Evolutionary conservation across 805 yeast genomes (phyloP).

Genomic region (Danielozyma ontarioensis): DNA sequence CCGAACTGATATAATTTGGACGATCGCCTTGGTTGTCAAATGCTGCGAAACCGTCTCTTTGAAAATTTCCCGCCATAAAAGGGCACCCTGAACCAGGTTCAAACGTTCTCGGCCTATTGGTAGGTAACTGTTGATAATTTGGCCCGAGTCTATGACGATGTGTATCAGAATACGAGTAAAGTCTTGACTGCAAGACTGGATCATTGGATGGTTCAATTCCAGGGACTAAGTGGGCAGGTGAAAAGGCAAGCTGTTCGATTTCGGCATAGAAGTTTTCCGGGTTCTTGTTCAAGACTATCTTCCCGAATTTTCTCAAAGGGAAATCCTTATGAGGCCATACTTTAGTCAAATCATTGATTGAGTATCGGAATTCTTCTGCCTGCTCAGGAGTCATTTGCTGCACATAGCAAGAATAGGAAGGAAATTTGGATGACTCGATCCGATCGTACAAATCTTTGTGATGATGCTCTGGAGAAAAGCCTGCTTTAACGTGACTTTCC

Average conservation of each 20-base stretch:
- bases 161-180: constrained; percentile 73
- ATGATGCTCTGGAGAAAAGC: constrained; percentile 49
- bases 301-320: constrained; percentile 54
- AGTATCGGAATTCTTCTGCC: constrained; percentile 45
- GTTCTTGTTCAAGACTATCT: constrained; percentile 49
- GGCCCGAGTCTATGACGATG: constrained; percentile 73
- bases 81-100: constrained; percentile 20
- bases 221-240: constrained; percentile 70
- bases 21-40: constrained; percentile 33
- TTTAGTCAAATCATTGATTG: constrained; percentile 51
- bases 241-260: constrained; percentile 56
- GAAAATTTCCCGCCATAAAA: constrained; percentile 21
- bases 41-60: constrained; percentile 17
- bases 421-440: constrained; percentile 45
- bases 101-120: constrained; percentile 40
- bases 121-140: constrained; percentile 64
- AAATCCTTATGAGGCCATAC: constrained; percentile 53
- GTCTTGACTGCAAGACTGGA: constrained; percentile 71
- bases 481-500: constrained; percentile 43
- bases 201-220: constrained; percentile 74
- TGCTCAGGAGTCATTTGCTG: constrained; percentile 58
- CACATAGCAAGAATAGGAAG: constrained; percentile 48
- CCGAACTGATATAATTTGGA: constrained; percentile 49
- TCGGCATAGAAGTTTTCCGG: constrained; percentile 44
- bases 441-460: constrained; percentile 31